Evolutionary conservation across 2,329 filamentous ascomycete genomes (phyloP).

Genomic region (Acrodontium crateriforme): DNA sequence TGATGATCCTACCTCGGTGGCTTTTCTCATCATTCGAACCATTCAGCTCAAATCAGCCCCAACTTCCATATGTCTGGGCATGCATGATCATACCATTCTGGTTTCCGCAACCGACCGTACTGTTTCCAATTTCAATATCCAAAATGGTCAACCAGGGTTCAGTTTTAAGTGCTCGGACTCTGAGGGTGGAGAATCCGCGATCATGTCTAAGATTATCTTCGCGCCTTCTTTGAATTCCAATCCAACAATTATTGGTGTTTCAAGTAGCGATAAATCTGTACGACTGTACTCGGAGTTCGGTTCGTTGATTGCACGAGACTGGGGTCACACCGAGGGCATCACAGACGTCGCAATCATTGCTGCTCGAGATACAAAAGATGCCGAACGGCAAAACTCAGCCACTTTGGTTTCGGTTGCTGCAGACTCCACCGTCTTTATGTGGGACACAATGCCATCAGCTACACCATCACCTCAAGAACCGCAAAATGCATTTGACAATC

Average conservation of each 20-base stretch:
- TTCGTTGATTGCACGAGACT: slow-evolving; percentile 70
- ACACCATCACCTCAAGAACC: not conserved
- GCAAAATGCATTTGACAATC: not conserved
- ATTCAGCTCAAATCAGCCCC: slow-evolving; percentile 79
- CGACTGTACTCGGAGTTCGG: slow-evolving; percentile 77
- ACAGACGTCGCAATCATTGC: slow-evolving; percentile 62
- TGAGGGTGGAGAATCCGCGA: slow-evolving; percentile 65
- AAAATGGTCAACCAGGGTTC: slow-evolving; percentile 53
- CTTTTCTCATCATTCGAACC: slow-evolving; percentile 62
- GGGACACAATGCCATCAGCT: slow-evolving; percentile 26
- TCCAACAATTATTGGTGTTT: slow-evolving; percentile 70
- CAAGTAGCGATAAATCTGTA: slow-evolving; percentile 91
- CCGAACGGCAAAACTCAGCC: slow-evolving; percentile 5
- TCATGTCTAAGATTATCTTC: slow-evolving; percentile 63
- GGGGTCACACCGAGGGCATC: slow-evolving; percentile 89
- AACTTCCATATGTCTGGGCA: slow-evolving; percentile 63
- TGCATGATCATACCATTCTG: slow-evolving; percentile 42
- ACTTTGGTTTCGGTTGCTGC: slow-evolving; percentile 35
- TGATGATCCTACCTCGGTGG: slow-evolving; percentile 43
- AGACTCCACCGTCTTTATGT: slow-evolving; percentile 38
- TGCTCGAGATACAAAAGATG: slow-evolving; percentile 4
- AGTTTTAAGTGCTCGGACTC: slow-evolving; percentile 76
- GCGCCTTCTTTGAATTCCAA: slow-evolving; percentile 41
- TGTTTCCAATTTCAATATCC: slow-evolving; percentile 38
- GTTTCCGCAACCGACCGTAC: slow-evolving; percentile 50